phyloP scores from a whole-genome alignment of 441 rosid species.

The Pelargonium fulgidum region DNA sequence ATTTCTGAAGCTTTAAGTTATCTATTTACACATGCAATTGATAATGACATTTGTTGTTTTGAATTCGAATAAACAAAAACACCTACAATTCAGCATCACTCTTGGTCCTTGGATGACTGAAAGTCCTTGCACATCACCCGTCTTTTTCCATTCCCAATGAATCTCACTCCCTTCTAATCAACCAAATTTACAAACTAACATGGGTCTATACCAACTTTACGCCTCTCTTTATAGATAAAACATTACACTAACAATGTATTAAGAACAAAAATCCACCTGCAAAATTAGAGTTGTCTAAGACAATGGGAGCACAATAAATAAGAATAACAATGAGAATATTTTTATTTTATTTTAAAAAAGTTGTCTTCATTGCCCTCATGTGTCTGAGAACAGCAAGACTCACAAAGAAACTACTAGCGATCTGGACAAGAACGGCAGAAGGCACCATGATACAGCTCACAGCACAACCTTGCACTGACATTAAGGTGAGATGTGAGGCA shows the following conservation, averaged over 20 bases:
- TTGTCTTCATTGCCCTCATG: neutral
- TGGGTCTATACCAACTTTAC: too few relatives aligned
- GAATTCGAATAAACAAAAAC: neutral
- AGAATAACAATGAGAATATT: too few relatives aligned
- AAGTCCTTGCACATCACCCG: neutral
- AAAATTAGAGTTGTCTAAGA: too few relatives aligned
- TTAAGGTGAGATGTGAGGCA: slow-evolving; percentile 60
- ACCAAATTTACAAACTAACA: neutral
- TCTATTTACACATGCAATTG: neutral
- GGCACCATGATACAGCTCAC: slow-evolving; percentile 97
- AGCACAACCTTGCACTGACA: slow-evolving; percentile 64
- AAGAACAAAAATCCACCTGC: too few relatives aligned
- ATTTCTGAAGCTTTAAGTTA: neutral
- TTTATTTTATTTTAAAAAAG: too few relatives aligned
- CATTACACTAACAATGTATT: neutral
- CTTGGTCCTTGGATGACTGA: neutral
- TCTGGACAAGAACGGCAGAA: slow-evolving; percentile 86
- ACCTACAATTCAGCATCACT: neutral
- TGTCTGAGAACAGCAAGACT: slow-evolving; percentile 60
- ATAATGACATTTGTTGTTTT: neutral
- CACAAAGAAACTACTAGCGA: slow-evolving; percentile 88
- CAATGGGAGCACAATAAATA: too few relatives aligned
- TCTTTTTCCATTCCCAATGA: neutral
- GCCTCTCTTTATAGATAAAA: too few relatives aligned
- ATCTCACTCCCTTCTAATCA: neutral